phyloP scores from a whole-genome alignment of 1,284 basidiomycete genomes.

The Leccinum ponderosum region DNA sequence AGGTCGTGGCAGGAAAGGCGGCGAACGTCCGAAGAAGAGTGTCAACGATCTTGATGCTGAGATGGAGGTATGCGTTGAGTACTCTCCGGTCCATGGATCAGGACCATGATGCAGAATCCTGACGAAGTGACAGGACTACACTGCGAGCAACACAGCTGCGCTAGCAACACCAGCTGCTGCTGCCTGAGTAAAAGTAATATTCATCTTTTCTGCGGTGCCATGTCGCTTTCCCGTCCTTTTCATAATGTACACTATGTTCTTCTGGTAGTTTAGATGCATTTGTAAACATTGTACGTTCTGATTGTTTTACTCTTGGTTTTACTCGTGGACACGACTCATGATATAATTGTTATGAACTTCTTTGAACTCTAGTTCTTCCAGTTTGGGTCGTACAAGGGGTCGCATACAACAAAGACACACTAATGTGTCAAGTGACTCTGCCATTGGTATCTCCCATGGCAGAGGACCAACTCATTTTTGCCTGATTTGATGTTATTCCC shows the following conservation, averaged over 20 bases:
- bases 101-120: not conserved
- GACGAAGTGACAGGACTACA: conserved; percentile 57
- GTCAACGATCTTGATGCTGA: conserved; percentile 79
- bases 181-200: conserved; percentile 21
- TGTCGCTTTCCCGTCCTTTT: conserved; percentile 16
- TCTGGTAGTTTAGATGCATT: conserved; percentile 22
- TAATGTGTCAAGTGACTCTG: no score
- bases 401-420: no score
- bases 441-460: no score
- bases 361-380: no score
- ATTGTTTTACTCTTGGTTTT: conserved; percentile 5
- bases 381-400: no score
- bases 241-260: conserved; percentile 8
- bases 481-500: no score
- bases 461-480: no score
- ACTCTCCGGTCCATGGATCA: conserved; percentile 15
- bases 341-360: not conserved
- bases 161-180: conserved; percentile 39
- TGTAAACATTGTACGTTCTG: conserved; percentile 20
- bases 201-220: not conserved
- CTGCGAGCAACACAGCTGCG: conserved; percentile 50
- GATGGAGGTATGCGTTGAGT: conserved; percentile 65
- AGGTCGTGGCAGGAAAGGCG: conserved; percentile 62
- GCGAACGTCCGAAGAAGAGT: conserved; percentile 64
- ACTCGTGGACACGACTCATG: not conserved